phyloP scores from a whole-genome alignment of 129 eudicot species.

The Chrysanthemum lavandulifolium region DNA sequence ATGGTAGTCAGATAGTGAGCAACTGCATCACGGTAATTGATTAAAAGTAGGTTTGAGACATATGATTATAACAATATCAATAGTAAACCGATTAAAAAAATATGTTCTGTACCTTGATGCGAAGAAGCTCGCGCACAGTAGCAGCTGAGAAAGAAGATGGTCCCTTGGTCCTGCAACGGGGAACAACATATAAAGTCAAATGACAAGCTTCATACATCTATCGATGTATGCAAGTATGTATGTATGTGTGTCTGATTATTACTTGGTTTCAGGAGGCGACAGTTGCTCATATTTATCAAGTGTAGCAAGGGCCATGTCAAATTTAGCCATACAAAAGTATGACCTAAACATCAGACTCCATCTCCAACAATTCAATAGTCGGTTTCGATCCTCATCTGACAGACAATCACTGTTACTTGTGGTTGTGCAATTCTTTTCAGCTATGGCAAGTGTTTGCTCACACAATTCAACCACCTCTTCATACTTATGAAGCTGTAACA shows the following conservation, averaged over 20 bases:
- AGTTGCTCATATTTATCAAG: conserved; percentile 60
- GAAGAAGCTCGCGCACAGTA: conserved; percentile 63
- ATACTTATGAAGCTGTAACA: conserved; percentile 61
- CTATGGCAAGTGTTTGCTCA: conserved; percentile 62
- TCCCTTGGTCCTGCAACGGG: conserved; percentile 35
- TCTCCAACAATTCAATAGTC: conserved; percentile 58
- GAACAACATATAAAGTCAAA: conserved; percentile 1
- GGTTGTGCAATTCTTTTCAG: conserved; percentile 51
- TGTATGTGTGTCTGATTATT: conserved; percentile 20
- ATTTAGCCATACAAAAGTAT: conserved; percentile 67
- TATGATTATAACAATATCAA: neutral
- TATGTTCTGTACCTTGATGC: conserved; percentile 52
- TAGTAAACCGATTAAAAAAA: neutral
- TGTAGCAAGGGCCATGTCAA: conserved; percentile 65
- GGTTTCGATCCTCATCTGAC: conserved; percentile 31
- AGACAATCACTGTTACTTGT: conserved; percentile 17
- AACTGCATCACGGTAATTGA: neutral
- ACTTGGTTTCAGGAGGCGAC: conserved; percentile 39
- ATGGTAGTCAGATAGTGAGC: neutral
- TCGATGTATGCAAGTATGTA: neutral
- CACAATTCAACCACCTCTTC: conserved; percentile 59
- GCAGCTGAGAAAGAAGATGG: conserved; percentile 46
- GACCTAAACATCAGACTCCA: conserved; percentile 58
- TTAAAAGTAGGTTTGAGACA: neutral
- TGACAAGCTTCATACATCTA: conserved; percentile 7